phyloP scores from a whole-genome alignment of 495 filamentous ascomycete genomes.

The Usnea hakonensis region DNA sequence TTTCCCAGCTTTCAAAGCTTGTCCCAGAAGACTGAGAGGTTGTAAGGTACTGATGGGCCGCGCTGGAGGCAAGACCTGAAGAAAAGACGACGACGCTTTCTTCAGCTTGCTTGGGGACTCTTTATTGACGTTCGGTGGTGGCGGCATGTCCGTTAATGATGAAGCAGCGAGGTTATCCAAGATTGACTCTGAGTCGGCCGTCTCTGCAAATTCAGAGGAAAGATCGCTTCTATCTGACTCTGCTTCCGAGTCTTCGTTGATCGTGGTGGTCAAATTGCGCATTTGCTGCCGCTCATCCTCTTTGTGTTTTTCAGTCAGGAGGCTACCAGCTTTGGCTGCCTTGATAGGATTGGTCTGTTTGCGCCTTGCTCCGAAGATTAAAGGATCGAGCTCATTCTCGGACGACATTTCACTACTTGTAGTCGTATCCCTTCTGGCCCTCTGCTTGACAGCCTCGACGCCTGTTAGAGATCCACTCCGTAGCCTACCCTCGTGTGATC shows the following conservation, averaged over 20 bases:
- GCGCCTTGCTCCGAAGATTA: constrained; percentile 46
- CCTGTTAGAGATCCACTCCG: constrained; percentile 70
- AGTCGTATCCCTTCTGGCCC: constrained; percentile 73
- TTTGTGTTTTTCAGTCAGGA: constrained; percentile 50
- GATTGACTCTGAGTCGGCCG: constrained; percentile 53
- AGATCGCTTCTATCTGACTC: constrained; percentile 57
- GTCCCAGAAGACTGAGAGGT: constrained; percentile 65
- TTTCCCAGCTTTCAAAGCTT: constrained; percentile 68
- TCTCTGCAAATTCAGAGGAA: constrained; percentile 62
- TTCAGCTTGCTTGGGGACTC: constrained; percentile 54
- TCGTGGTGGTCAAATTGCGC: constrained; percentile 36
- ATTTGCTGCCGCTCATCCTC: constrained; percentile 49
- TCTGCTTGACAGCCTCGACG: constrained; percentile 63
- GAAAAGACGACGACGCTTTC: constrained; percentile 47
- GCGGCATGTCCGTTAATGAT: constrained; percentile 18
- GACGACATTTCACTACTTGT: constrained; percentile 91
- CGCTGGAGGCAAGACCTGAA: constrained; percentile 81
- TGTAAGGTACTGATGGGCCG: constrained; percentile 78
- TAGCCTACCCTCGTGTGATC: constrained; percentile 40
- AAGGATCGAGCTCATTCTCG: constrained; percentile 73
- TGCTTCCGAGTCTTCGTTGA: constrained; percentile 55
- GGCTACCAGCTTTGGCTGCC: constrained; percentile 48
- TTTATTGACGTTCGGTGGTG: constrained; percentile 29
- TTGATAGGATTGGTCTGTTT: constrained; percentile 48
- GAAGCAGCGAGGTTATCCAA: constrained; percentile 40